These are phyloP conservation scores for Alternaria tenuissima DNA, from an alignment of 2,329 filamentous ascomycete species.

Conservation along the genomic window DNA sequence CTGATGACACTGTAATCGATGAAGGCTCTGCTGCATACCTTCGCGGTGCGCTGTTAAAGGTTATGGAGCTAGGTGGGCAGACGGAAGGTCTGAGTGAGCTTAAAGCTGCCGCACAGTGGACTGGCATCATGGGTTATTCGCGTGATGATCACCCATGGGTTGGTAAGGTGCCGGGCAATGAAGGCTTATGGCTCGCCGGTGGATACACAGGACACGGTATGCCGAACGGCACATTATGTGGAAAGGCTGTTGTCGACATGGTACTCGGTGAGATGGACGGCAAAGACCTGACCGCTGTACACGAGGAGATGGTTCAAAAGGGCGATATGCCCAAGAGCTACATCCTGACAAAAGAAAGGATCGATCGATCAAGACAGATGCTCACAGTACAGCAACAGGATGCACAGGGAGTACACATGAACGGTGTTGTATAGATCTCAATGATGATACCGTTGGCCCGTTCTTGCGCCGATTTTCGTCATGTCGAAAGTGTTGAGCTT, in stretches of 20 bases:
- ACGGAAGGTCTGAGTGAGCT: conserved; percentile 54
- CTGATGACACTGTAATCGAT: conserved; percentile 68
- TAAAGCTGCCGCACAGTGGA: conserved; percentile 67
- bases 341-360: conserved; percentile 48
- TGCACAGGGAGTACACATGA: conserved; percentile 35
- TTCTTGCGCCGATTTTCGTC: neutral
- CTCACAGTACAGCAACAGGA: conserved; percentile 50
- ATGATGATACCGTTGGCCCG: neutral
- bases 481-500: neutral
- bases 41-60: conserved; percentile 53
- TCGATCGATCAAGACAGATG: conserved; percentile 38
- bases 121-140: conserved; percentile 78
- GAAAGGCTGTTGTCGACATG: conserved; percentile 68
- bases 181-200: conserved; percentile 69
- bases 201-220: conserved; percentile 80
- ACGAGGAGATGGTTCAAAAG: conserved; percentile 43
- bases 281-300: conserved; percentile 40
- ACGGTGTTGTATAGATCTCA: conserved; percentile 32
- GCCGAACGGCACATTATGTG: conserved; percentile 75
- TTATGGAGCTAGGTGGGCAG: conserved; percentile 47
- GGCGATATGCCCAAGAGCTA: conserved; percentile 50
- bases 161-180: conserved; percentile 67
- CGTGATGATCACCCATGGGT: conserved; percentile 75
- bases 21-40: conserved; percentile 65
- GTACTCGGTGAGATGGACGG: conserved; percentile 55